Evolutionary conservation across 768 basidiomycete genomes (phyloP), one percentile per base, ranked within the genome.

Genomic region (Mycena venus): DNA sequence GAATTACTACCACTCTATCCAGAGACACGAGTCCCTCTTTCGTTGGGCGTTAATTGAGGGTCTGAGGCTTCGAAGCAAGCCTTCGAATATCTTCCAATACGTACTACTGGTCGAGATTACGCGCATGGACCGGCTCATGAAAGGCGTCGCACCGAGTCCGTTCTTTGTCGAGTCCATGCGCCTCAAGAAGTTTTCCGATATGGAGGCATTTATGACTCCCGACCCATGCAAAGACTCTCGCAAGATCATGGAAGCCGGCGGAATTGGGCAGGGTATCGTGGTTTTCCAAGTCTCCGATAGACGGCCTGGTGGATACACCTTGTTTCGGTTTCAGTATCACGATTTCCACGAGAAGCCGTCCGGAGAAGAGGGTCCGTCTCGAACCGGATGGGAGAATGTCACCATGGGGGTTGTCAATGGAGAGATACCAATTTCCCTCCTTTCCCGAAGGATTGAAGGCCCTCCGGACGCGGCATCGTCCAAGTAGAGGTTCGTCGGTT

Each of bases 1-100:
- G 25, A 53, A 53, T 21, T 23, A 44, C 32, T 11, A 47, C 3
- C 14, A n/a, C n/a, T 47, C 25, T 23, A 11, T n/a, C 3, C 27
- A 70, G 69, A 55, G 4, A 1, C 61, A 70, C 10, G 29, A 55
- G 21, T 14, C 49, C 2, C 53, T 71, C 2, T 71, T 71, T 31
- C 62, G 62, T 7, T 71, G 70, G 70, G 44, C 70, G 1, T n/a
- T 71, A 19, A 71, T 71, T 42, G 70, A 71, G 31, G 70, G 21
- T 1, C 32, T 71, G 15, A 25, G 56, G 9, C 53, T 71, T 2
- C 62, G 70, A 19, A 58, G 31, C 32, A 40, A 70, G 27, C 70
- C 70, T 1, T 23, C 51, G 9, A 71, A 56, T 15, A 55, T 64
- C 19, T 21, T 32, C 3, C 9, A 23, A 4, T 38, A 64, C n/a